Percentiles rank a stretch among this genome's conserved stretches.
These are phyloP conservation scores for Cystofilobasidium capitatum DNA, from an alignment of 768 basidiomycete species.

Conservation along the genomic window DNA sequence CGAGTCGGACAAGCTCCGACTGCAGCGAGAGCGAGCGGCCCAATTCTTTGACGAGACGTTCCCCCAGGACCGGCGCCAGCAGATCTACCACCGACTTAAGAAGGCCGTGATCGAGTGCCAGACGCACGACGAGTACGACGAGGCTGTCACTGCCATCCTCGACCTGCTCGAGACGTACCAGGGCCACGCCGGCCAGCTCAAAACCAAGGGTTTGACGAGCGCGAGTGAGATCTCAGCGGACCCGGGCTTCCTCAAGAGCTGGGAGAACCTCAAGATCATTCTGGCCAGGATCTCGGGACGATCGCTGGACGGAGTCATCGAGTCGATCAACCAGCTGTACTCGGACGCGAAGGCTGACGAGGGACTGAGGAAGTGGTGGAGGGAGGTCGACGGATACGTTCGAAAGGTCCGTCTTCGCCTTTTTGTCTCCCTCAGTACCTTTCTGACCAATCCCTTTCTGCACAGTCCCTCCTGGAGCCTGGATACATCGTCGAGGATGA, in stretches of 20 bases:
- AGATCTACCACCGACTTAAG: constrained; percentile 85
- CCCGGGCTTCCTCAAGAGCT: constrained; percentile 49
- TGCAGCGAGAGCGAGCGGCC: constrained; percentile 52
- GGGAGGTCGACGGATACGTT: constrained; percentile 51
- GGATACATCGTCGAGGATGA: constrained; percentile 77
- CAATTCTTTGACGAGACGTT: constrained; percentile 58
- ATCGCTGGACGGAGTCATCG: constrained; percentile 58
- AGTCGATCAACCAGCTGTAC: constrained; percentile 61
- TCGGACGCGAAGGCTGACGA: constrained; percentile 65
- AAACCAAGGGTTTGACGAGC: constrained; percentile 38
- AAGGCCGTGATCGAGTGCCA: constrained; percentile 91
- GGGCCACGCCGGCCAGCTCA: constrained; percentile 46
- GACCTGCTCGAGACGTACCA: constrained; percentile 41
- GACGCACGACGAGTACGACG: constrained; percentile 51
- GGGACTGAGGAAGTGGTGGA: constrained; percentile 65
- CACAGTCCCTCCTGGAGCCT: constrained; percentile 61
- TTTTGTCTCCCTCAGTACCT: no score
- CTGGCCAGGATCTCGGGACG: constrained; percentile 79
- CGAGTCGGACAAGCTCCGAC: constrained; percentile 43
- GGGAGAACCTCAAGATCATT: constrained; percentile 60
- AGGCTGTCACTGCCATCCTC: constrained; percentile 42
- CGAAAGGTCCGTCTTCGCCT: constrained; percentile 40
- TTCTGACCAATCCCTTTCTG: not conserved
- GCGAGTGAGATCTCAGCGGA: constrained; percentile 44
- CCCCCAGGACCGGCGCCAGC: constrained; percentile 67